These are phyloP conservation scores for Pachysandra terminalis DNA, from an alignment of 164 flowering plant genomes.

Conservation along the genomic window DNA sequence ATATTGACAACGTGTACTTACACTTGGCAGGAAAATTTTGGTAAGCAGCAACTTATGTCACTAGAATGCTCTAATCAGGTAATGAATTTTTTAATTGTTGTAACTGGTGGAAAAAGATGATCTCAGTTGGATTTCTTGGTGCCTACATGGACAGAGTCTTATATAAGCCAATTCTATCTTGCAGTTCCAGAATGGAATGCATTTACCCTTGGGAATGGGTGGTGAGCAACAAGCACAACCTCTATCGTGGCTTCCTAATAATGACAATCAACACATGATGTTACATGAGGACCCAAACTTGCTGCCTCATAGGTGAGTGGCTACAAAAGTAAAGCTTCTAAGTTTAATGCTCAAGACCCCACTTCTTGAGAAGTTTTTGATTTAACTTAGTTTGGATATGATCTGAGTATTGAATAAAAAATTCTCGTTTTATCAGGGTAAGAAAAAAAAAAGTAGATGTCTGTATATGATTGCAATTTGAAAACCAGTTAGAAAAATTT, in stretches of 20 bases:
- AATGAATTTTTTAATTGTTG: slow-evolving; percentile 8
- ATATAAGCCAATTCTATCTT: slow-evolving; percentile 1
- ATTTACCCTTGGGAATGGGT: slow-evolving; percentile 46
- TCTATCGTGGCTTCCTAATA: slow-evolving; percentile 54
- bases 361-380: neutral
- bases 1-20: neutral
- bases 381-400: neutral
- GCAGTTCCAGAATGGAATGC: slow-evolving; percentile 62
- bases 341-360: neutral
- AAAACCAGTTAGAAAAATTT: too few species aligned
- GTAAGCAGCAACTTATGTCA: slow-evolving; percentile 40
- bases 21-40: slow-evolving; percentile 37
- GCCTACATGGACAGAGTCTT: neutral
- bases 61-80: slow-evolving; percentile 54
- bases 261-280: slow-evolving; percentile 46
- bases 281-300: slow-evolving; percentile 42
- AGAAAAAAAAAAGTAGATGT: too few species aligned
- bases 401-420: too few species aligned
- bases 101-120: neutral
- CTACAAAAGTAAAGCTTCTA: neutral
- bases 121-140: neutral
- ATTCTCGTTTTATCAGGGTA: too few species aligned
- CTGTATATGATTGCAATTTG: too few species aligned
- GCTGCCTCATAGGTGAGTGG: slow-evolving; percentile 49
- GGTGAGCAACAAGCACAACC: slow-evolving; percentile 45